These are phyloP conservation scores for Pseudogymnoascus sp. DNA, from an alignment of 2,329 filamentous ascomycete species.

Conservation along the genomic window DNA sequence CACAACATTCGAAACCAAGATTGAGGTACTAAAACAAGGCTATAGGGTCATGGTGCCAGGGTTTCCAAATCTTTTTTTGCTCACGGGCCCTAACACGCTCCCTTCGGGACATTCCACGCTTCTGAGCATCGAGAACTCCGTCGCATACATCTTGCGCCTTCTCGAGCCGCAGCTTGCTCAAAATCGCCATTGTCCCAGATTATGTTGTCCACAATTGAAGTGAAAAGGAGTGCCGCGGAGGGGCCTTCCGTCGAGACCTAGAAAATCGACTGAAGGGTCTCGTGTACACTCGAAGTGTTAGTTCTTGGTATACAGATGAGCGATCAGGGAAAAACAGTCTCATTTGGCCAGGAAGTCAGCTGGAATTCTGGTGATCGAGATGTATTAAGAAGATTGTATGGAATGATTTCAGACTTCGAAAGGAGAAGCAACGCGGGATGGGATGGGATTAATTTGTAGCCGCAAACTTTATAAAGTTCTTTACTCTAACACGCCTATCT, in stretches of 20 bases:
- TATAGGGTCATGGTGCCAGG: background rate
- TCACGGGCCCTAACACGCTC: background rate
- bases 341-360: background rate
- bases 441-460: constrained; percentile 61
- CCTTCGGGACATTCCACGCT: background rate
- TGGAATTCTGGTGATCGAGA: background rate
- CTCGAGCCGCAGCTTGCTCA: background rate
- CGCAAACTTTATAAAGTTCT: background rate
- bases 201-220: background rate
- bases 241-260: background rate
- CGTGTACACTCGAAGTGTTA: background rate
- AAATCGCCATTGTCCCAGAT: background rate
- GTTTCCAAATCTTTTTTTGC: background rate
- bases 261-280: background rate
- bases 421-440: background rate
- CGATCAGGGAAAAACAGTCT: background rate
- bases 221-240: background rate
- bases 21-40: background rate
- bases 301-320: background rate
- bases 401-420: background rate
- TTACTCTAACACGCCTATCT: background rate
- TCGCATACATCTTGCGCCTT: background rate
- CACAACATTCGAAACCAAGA: background rate
- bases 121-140: background rate
- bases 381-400: background rate